Conservation (phyloP, 768 basidiomycete species). For the Lentinus tigrinus region DNA sequence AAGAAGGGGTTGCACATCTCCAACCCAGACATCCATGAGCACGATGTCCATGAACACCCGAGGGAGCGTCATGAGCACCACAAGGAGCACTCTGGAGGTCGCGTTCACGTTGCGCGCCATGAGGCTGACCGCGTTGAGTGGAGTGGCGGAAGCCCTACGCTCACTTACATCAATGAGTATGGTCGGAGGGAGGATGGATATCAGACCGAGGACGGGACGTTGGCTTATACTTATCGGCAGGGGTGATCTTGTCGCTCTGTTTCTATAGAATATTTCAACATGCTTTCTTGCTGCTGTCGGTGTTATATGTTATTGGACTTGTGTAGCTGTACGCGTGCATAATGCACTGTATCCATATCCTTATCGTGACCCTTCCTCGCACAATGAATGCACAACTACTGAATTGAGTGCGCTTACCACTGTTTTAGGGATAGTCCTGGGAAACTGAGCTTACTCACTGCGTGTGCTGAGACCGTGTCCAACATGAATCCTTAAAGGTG, state of each 20-base stretch:
- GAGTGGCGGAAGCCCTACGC: not conserved
- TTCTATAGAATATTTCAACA: no score
- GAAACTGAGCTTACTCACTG: no score
- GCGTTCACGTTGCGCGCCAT: slow-evolving; percentile 7
- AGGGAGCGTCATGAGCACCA: not conserved
- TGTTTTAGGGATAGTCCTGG: no score
- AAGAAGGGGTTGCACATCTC: slow-evolving; percentile 16
- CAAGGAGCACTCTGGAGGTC: slow-evolving; percentile 3
- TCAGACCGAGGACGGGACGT: slow-evolving; percentile 2
- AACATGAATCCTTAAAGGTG: no score
- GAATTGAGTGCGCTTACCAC: no score
- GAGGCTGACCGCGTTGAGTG: not conserved
- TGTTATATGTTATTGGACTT: no score
- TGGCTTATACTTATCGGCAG: not conserved
- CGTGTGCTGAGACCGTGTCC: no score
- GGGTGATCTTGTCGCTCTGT: not conserved
- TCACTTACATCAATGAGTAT: slow-evolving; percentile 5
- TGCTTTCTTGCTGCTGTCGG: no score
- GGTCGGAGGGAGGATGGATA: slow-evolving; percentile 13
- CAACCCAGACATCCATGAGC: slow-evolving; percentile 20
- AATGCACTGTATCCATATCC: not conserved
- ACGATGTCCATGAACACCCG: not conserved
- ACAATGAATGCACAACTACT: no score
- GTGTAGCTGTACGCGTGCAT: no score
- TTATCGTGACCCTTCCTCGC: no score